Percentiles rank a stretch among this genome's conserved stretches.
These are phyloP conservation scores for Gynochthodes officinalis DNA, from an alignment of 257 asterid genomes.

Conservation along the genomic window DNA sequence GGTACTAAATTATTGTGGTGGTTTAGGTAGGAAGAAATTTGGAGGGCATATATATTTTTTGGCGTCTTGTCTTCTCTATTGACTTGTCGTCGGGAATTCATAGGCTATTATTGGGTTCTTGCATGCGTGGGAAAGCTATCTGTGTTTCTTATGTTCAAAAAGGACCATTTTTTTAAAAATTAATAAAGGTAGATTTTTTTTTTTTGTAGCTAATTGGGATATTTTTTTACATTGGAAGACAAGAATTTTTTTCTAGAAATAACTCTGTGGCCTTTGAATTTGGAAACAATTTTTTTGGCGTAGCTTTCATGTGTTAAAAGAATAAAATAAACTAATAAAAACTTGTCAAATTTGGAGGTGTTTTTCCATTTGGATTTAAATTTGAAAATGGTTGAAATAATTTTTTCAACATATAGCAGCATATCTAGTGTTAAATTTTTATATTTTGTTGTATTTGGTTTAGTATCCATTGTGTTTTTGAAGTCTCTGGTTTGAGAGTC, in stretches of 20 bases:
- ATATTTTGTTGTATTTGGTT: background rate
- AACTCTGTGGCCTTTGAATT: too few species aligned
- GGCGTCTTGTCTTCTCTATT: constrained; percentile 16
- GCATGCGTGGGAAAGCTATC: background rate
- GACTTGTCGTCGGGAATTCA: constrained; percentile 10
- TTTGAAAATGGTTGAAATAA: background rate
- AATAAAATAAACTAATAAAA: background rate
- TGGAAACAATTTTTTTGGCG: background rate
- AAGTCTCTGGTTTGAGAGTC: background rate
- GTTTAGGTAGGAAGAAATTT: constrained; percentile 4
- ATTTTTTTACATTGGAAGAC: background rate
- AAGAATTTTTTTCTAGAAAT: too few species aligned
- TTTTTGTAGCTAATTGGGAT: background rate
- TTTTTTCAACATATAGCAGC: background rate
- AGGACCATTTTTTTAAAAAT: too few species aligned
- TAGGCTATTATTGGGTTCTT: background rate
- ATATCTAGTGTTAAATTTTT: background rate
- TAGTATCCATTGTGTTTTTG: background rate
- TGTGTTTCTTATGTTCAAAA: background rate
- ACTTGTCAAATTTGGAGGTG: background rate
- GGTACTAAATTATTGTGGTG: constrained; percentile 7
- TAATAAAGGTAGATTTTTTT: background rate
- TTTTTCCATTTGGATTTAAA: background rate
- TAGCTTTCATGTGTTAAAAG: background rate
- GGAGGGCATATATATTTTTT: background rate